A percentile compares a stretch with the other conserved stretches of the same genome.
These are phyloP conservation scores for Arachnomyces sp. DNA, from an alignment of 2,329 filamentous ascomycete species.

Conservation along the genomic window DNA sequence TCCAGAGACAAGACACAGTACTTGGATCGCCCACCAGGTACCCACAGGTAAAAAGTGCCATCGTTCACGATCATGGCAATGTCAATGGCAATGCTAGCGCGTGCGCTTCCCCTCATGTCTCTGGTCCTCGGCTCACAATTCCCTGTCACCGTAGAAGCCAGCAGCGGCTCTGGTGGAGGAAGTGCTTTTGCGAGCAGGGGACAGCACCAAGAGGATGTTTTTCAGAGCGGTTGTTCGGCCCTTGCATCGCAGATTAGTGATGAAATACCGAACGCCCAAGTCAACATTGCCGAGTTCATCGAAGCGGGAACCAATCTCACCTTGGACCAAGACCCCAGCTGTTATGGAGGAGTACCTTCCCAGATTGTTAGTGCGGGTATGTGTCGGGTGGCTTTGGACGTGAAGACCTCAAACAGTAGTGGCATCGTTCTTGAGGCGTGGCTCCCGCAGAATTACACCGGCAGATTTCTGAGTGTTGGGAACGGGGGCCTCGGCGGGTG, in stretches of 20 bases:
- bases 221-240: too few relatives aligned
- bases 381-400: slow-evolving; percentile 36
- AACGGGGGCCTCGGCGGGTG: slow-evolving; percentile 44
- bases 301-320: slow-evolving; percentile 30
- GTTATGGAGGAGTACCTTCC: slow-evolving; percentile 18
- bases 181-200: too few relatives aligned
- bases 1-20: too few relatives aligned
- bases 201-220: too few relatives aligned
- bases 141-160: too few relatives aligned
- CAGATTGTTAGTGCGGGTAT: slow-evolving; percentile 31
- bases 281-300: slow-evolving; percentile 28
- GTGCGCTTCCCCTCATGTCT: too few relatives aligned
- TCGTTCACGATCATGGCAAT: too few relatives aligned
- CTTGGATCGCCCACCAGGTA: too few relatives aligned
- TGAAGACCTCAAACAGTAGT: slow-evolving; percentile 36
- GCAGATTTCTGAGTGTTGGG: slow-evolving; percentile 40
- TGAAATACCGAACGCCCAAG: slow-evolving; percentile 22
- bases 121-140: too few relatives aligned
- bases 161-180: too few relatives aligned
- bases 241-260: background rate
- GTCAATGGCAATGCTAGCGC: too few relatives aligned
- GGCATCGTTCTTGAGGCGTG: slow-evolving; percentile 42
- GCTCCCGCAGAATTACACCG: slow-evolving; percentile 40
- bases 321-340: slow-evolving; percentile 31
- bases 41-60: too few relatives aligned